Base-by-base conservation (phyloP, 148 eudicot species). In the Mesembryanthemum crystallinum region DNA sequence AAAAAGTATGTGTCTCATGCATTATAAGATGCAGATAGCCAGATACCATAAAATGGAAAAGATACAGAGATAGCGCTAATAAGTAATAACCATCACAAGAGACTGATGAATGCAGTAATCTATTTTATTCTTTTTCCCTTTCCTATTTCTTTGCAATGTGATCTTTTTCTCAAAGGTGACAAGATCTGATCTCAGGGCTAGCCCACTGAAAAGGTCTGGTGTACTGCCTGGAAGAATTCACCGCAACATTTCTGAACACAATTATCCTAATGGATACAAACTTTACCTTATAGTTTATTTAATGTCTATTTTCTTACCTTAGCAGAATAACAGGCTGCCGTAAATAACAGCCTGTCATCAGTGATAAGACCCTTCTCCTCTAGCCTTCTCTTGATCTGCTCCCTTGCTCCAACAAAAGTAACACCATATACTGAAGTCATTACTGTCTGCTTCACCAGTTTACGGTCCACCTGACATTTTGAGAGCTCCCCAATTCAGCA, bases 351-450 rank as follows among this genome's bases (percentile, higher is more conserved):
- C 71, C 83, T 78, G 59, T 93, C 98, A 83, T 93, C 98, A 52
- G 85, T 81, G 71, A 93, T 90, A 54, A 84, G 77, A 75, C 98
- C 98, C 82, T 91, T 93, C 77, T 93, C 98, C 79, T 85, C 85
- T 74, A 93, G 80, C 81, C 92, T 91, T 82, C 91, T 87, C 77
- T 87, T 89, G 61, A 93, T 93, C 81, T 93, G 98, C 81, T 91
- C 92, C 78, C 98, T 83, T 57, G 98, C 98, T 60, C 98, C 98
- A 80, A 93, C 83, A 82, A 79, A 91, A 62, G 98, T 93, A 64
- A 93, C 96, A 65, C 98, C 98, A 80, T 93, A 93, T 0, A 93
- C 98, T 43, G 98, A 93, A 69, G 98, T 93, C 98, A 93, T 93
- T 45, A 93, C 98, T 27, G 98, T 93, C 84, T 93, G 98, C 80